These are phyloP conservation scores for Nectriaceae sp. DNA, from an alignment of 2,329 filamentous ascomycete species.

Conservation along the genomic window DNA sequence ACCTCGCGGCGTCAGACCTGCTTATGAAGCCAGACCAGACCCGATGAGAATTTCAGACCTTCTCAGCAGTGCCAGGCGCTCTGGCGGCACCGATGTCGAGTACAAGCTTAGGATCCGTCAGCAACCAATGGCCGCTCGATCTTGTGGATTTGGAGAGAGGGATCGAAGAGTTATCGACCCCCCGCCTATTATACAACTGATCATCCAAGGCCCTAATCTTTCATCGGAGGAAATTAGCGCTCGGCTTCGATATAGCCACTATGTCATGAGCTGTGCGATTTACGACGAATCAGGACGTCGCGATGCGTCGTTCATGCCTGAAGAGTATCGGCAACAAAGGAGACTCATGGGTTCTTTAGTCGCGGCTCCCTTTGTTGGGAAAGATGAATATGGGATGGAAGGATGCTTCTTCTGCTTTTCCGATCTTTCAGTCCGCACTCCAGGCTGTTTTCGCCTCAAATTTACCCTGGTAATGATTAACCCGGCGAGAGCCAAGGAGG, in stretches of 20 bases:
- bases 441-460: conserved; percentile 72
- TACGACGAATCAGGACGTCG: conserved; percentile 68
- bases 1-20: too few species aligned
- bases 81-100: conserved; percentile 15
- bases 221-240: conserved; percentile 54
- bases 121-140: conserved; percentile 75
- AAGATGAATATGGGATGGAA: conserved; percentile 71
- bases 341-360: conserved; percentile 80
- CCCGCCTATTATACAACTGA: conserved; percentile 77
- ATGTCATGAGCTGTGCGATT: conserved; percentile 76
- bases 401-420: conserved; percentile 88
- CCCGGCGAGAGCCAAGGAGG: conserved; percentile 52
- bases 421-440: conserved; percentile 77
- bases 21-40: conserved; percentile 15
- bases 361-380: conserved; percentile 73
- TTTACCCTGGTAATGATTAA: conserved; percentile 76
- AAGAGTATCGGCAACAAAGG: conserved; percentile 71
- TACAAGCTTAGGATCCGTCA: conserved; percentile 61
- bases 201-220: conserved; percentile 58
- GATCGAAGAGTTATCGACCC: conserved; percentile 82
- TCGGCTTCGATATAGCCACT: conserved; percentile 61
- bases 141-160: conserved; percentile 81
- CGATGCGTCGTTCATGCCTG: conserved; percentile 72
- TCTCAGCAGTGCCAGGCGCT: conserved; percentile 10
- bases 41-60: conserved; percentile 27